These are phyloP conservation scores for Yamadazyma pseudoaaseri DNA, from an alignment of 1,139 yeast species.

Conservation along the genomic window DNA sequence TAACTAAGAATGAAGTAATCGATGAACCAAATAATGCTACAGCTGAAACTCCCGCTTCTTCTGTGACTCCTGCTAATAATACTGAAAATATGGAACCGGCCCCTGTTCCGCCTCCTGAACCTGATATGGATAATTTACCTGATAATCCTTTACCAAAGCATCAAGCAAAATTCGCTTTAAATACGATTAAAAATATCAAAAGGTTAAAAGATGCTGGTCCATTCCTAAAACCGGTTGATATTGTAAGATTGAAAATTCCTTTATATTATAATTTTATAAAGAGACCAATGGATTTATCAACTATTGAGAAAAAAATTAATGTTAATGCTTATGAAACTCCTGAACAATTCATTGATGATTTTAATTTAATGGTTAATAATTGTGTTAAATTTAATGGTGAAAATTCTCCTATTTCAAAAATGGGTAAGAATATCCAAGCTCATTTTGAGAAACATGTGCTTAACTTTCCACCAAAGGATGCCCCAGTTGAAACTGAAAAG, in stretches of 20 bases:
- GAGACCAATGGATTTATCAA: constrained; percentile 91
- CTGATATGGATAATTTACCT: constrained; percentile 69
- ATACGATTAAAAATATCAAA: constrained; percentile 76
- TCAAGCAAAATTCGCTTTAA: constrained; percentile 70
- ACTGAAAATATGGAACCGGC: constrained; percentile 49
- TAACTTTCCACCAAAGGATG: constrained; percentile 81
- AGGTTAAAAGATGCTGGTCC: constrained; percentile 92
- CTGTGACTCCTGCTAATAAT: constrained; percentile 9
- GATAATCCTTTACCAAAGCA: constrained; percentile 78
- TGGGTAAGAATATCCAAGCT: constrained; percentile 88
- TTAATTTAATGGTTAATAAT: constrained; percentile 80
- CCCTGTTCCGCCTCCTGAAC: constrained; percentile 69
- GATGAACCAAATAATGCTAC: constrained; percentile 5
- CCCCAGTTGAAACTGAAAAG: constrained; percentile 30
- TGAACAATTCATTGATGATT: constrained; percentile 70
- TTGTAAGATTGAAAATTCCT: constrained; percentile 84
- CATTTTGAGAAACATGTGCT: constrained; percentile 92
- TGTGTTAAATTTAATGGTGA: constrained; percentile 85
- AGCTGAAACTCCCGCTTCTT: background rate
- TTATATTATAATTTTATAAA: constrained; percentile 79
- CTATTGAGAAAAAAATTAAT: constrained; percentile 78
- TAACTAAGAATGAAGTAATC: background rate
- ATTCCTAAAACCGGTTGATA: constrained; percentile 86
- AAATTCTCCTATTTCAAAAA: constrained; percentile 76
- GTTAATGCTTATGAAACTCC: constrained; percentile 71